Conservation (phyloP, 805 yeast genomes). For the Candida ulmi region DNA sequence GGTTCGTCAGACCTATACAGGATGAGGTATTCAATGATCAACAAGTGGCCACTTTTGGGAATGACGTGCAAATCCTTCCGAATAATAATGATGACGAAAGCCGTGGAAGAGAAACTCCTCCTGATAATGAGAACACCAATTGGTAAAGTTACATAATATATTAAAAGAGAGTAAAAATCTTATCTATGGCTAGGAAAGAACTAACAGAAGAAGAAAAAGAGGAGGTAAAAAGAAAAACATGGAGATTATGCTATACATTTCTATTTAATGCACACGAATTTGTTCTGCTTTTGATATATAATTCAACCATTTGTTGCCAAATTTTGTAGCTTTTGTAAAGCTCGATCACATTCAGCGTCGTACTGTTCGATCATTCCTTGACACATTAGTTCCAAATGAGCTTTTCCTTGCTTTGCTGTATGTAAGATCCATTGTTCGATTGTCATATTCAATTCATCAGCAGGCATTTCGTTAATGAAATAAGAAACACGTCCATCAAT, state of each 20-base stretch:
- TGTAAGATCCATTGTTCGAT: conserved; percentile 64
- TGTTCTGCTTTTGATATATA: neutral
- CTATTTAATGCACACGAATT: neutral
- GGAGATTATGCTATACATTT: neutral
- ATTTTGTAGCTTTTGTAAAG: conserved; percentile 35
- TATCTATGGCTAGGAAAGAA: too few relatives aligned
- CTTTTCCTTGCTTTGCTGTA: conserved; percentile 49
- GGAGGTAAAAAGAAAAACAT: too few relatives aligned
- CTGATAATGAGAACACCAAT: too few relatives aligned
- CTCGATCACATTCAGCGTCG: conserved; percentile 42
- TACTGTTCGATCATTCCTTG: conserved; percentile 42
- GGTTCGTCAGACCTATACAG: too few relatives aligned
- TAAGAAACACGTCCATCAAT: conserved; percentile 57
- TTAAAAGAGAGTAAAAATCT: too few relatives aligned
- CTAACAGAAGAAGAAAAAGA: too few relatives aligned
- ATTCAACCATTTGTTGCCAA: conserved; percentile 26
- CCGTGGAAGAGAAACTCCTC: too few relatives aligned
- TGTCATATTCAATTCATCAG: conserved; percentile 60
- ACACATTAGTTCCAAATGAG: conserved; percentile 40
- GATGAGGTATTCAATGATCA: too few relatives aligned
- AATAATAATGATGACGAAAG: too few relatives aligned
- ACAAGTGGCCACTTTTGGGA: too few relatives aligned
- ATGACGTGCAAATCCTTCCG: too few relatives aligned
- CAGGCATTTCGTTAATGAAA: conserved; percentile 66
- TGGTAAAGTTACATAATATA: too few relatives aligned